These are phyloP conservation scores for Eremochloa ophiuroides DNA, from an alignment of 176 grass and related monocot genomes.

Conservation along the genomic window DNA sequence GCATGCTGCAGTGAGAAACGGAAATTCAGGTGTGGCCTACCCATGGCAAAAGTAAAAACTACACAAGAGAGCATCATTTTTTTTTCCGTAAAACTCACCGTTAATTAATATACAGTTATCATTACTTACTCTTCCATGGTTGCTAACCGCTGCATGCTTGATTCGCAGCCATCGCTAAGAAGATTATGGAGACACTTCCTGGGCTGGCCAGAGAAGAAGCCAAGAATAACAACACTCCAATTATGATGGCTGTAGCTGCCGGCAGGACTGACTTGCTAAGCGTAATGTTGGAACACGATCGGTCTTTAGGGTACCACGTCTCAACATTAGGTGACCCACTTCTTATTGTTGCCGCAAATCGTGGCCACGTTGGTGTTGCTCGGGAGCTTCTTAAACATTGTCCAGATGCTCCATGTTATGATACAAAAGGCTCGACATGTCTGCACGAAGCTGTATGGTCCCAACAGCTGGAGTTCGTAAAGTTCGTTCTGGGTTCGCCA, in stretches of 20 bases:
- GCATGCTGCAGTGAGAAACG: constrained; percentile 9
- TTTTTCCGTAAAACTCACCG: too few relatives aligned
- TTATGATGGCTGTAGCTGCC: neutral
- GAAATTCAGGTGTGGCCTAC: neutral
- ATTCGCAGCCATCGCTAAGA: neutral
- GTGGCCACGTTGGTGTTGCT: neutral
- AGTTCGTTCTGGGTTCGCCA: neutral
- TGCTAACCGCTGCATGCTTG: too few relatives aligned
- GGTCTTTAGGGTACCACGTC: neutral
- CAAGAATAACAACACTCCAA: neutral
- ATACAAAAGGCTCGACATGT: neutral
- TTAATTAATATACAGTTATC: too few relatives aligned
- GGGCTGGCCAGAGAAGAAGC: neutral
- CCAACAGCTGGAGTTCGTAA: accelerated
- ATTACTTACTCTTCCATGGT: too few relatives aligned
- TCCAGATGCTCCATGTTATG: neutral
- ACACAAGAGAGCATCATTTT: too few relatives aligned
- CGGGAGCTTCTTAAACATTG: neutral
- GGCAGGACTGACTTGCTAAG: neutral
- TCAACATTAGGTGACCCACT: neutral
- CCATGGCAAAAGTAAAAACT: too few relatives aligned
- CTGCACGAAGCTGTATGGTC: accelerated
- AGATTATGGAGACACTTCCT: neutral
- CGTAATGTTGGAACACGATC: neutral
- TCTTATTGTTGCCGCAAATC: neutral